A percentile compares a stretch with the other conserved stretches of the same genome.
Conservation (phyloP, 305 asterid species). For the Withania somnifera region DNA sequence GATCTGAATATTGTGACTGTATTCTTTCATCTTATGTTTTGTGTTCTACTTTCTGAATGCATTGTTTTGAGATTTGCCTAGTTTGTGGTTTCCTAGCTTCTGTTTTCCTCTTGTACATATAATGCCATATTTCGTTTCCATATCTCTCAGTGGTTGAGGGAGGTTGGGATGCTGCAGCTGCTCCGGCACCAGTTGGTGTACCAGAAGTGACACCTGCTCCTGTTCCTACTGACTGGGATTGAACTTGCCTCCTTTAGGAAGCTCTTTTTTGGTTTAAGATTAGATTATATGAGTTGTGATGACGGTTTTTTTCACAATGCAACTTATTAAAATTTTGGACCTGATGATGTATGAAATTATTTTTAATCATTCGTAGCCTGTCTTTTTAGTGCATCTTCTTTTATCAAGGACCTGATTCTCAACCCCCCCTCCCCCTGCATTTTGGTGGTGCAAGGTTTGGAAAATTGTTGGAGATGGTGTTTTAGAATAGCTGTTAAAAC, state of each 20-base stretch:
- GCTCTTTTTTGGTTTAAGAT: neutral
- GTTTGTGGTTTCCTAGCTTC: neutral
- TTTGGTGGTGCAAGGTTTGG: neutral
- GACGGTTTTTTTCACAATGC: neutral
- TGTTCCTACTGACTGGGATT: conserved; percentile 19
- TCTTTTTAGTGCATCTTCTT: neutral
- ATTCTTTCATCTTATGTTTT: neutral
- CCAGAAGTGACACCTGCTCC: neutral
- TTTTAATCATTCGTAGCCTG: neutral
- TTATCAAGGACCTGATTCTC: neutral
- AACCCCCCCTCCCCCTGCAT: neutral
- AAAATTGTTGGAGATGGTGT: neutral
- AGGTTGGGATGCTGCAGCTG: conserved; percentile 23
- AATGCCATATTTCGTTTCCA: neutral
- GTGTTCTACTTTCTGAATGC: neutral
- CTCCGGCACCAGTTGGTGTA: neutral
- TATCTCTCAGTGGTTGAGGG: conserved; percentile 4
- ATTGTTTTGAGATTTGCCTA: neutral
- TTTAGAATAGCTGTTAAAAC: neutral
- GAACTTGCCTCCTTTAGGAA: neutral
- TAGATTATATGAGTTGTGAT: neutral
- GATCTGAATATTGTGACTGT: neutral
- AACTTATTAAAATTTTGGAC: neutral
- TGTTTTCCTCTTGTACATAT: neutral
- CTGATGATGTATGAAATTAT: neutral